phyloP scores from a whole-genome alignment of 257 asterid species.

The Eustoma russellianum region DNA sequence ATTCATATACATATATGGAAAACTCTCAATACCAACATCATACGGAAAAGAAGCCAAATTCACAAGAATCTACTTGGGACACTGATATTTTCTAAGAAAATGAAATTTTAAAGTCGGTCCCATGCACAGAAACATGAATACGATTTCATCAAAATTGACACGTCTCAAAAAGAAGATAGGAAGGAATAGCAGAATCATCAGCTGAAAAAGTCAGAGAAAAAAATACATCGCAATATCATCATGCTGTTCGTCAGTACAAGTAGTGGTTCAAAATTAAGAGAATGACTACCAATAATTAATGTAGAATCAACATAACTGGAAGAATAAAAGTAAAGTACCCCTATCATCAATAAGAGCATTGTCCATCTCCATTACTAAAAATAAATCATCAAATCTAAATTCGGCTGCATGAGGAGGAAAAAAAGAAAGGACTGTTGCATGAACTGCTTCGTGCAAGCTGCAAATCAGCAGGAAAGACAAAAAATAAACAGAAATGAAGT shows the following conservation, averaged over 20 bases:
- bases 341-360: conserved; percentile 92
- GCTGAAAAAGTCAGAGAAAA: not conserved
- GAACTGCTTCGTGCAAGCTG: not conserved
- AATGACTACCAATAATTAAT: not conserved
- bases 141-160: too few relatives aligned
- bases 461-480: too few relatives aligned
- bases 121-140: too few relatives aligned
- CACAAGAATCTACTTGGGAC: too few relatives aligned
- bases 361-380: conserved; percentile 60
- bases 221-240: not conserved
- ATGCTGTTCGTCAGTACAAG: not conserved
- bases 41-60: too few relatives aligned
- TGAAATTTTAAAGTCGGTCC: too few relatives aligned
- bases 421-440: not conserved
- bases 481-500: not conserved
- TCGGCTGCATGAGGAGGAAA: too few relatives aligned
- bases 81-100: too few relatives aligned
- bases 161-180: too few relatives aligned
- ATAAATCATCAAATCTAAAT: conserved; percentile 1
- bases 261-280: not conserved
- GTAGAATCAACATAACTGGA: not conserved
- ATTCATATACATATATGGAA: too few relatives aligned
- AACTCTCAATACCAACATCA: too few relatives aligned
- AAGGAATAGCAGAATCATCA: not conserved
- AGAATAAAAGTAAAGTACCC: conserved; percentile 48